Evolutionary conservation across 805 yeast species (phyloP), one percentile per base, ranked within the genome.

Genomic region (Hanseniaspora jakobsenii): DNA sequence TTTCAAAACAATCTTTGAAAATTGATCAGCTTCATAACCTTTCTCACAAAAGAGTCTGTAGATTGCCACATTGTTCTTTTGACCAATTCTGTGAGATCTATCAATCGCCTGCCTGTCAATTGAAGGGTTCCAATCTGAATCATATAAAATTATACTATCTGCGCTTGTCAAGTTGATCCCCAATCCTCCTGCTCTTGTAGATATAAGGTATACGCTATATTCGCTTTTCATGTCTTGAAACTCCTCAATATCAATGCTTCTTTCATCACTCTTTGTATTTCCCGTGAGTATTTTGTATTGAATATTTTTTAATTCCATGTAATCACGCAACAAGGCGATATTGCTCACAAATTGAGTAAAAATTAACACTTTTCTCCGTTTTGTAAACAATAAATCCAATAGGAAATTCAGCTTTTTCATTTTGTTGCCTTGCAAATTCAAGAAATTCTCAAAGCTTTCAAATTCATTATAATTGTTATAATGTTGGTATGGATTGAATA

Each of bases 111-210:
- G 98, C 40, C 86, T 65, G 61, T 89, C 97, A 50, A 85, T 93
- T 56, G 89, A 96, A 0, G 97, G 98, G 55, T 89, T 89, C 95
- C 96, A 89, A 57, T 89, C 98, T 47, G 85, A 81, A 55, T 89
- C 98, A 56, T 84, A 86, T 9, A 89, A 54, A 3, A 89, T 73
- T 1, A 91, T 97, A 1, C 94, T 78, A 51, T 91, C 96, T 0
- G 97, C 95, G 0, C 80, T 76, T 0, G 79, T 73, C 45, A 89
- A 66, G 55, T 89, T 89, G 34, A 89, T 75, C 4, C 98, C 98
- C 26, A 89, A 69, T 0, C 97, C 97, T 8, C 96, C 98, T 1
- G 97, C 89, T 50, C 97, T 69, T 0, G 98, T 91, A 12, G 94
- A 81, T 12, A 91, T 66, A 41, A 91, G 60, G 51, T 89, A 89